Percentiles rank a stretch among this genome's conserved stretches.
These are phyloP conservation scores for Saturnispora sanitii DNA, from an alignment of 805 yeast genomes.

Conservation along the genomic window DNA sequence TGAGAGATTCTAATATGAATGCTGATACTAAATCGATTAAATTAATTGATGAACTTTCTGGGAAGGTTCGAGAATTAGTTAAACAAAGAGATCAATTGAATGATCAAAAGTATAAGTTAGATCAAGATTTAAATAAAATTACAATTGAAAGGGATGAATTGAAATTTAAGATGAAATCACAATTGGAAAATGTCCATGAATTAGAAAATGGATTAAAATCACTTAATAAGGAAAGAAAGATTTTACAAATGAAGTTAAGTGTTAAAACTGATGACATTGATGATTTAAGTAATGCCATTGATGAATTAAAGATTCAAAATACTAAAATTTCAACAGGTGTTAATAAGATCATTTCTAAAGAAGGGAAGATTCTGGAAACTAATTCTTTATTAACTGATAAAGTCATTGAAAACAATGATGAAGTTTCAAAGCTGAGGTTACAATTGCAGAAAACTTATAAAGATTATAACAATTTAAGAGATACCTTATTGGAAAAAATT, in stretches of 20 bases:
- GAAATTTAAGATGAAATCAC: neutral
- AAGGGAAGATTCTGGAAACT: slow-evolving; percentile 12
- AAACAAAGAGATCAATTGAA: slow-evolving; percentile 1
- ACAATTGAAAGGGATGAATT: slow-evolving; percentile 1
- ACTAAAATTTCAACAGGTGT: slow-evolving; percentile 3
- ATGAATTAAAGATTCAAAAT: neutral
- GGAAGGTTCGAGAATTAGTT: slow-evolving; percentile 4
- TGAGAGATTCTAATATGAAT: neutral
- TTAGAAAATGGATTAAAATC: slow-evolving; percentile 11
- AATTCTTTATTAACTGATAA: slow-evolving; percentile 17
- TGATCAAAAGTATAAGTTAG: neutral
- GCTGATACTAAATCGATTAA: slow-evolving; percentile 1
- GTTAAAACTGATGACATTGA: slow-evolving; percentile 7
- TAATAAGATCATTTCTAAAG: slow-evolving; percentile 2
- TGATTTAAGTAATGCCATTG: slow-evolving; percentile 5
- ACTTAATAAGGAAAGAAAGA: slow-evolving; percentile 4
- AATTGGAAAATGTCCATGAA: slow-evolving; percentile 10
- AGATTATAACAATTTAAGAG: slow-evolving; percentile 27
- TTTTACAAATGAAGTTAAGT: slow-evolving; percentile 2
- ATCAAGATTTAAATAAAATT: neutral
- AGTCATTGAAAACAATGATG: slow-evolving; percentile 9
- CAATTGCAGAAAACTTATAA: slow-evolving; percentile 6
- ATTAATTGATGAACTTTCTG: slow-evolving; percentile 9
- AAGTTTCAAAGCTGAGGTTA: neutral
- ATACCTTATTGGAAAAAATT: slow-evolving; percentile 22